Evolutionary conservation across 2,329 filamentous ascomycete species (phyloP).

Genomic region (Xylaria sp.): DNA sequence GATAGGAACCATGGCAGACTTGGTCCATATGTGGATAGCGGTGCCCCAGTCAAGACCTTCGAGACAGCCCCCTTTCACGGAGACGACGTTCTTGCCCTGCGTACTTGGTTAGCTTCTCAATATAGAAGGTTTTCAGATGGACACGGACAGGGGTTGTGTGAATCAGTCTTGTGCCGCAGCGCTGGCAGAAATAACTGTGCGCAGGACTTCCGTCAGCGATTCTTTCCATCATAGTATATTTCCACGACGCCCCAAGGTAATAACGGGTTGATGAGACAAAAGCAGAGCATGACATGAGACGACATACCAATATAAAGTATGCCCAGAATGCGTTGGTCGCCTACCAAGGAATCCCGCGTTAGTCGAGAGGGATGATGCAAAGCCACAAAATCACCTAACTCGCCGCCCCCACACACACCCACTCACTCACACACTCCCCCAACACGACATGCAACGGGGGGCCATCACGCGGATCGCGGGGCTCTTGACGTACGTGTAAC

Average conservation of each 20-base stretch:
- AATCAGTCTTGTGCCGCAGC: slow-evolving; percentile 73
- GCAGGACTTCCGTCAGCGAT: slow-evolving; percentile 10
- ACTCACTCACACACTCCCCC: not conserved
- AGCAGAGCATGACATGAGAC: not conserved
- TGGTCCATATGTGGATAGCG: slow-evolving; percentile 76
- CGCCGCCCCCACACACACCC: not conserved
- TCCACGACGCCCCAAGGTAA: too few relatives aligned
- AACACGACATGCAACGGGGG: not conserved
- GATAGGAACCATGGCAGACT: slow-evolving; percentile 74
- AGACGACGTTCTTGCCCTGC: slow-evolving; percentile 68
- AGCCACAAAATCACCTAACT: not conserved
- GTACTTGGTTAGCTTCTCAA: not conserved
- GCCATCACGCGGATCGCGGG: not conserved
- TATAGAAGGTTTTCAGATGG: not conserved
- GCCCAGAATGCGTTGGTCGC: slow-evolving; percentile 67
- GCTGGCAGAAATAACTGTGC: slow-evolving; percentile 71
- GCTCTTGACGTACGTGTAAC: slow-evolving; percentile 62
- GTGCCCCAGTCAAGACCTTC: slow-evolving; percentile 69
- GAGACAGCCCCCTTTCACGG: slow-evolving; percentile 75
- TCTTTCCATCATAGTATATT: not conserved
- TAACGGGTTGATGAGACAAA: not conserved
- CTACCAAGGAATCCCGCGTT: slow-evolving; percentile 50
- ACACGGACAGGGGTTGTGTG: slow-evolving; percentile 67
- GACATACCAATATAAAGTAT: slow-evolving; percentile 66
- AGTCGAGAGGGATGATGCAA: slow-evolving; percentile 4